Percentiles rank a stretch among this genome's conserved stretches.
These are phyloP conservation scores for Xylariaceae sp. DNA, from an alignment of 2,329 filamentous ascomycete genomes.

Conservation along the genomic window DNA sequence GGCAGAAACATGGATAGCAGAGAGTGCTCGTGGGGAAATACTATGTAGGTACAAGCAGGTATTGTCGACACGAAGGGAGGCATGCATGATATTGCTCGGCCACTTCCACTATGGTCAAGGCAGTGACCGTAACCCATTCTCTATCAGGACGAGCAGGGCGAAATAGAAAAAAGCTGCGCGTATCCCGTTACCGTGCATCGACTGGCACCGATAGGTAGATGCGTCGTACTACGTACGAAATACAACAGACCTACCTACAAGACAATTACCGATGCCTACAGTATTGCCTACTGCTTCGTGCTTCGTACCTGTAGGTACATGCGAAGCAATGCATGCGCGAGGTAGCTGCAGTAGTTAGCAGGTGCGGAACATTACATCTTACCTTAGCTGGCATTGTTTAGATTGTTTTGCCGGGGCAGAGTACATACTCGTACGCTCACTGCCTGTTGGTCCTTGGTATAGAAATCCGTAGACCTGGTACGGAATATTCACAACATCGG, in stretches of 20 bases:
- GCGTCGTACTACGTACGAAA: neutral
- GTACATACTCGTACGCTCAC: too few species aligned
- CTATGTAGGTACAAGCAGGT: too few species aligned
- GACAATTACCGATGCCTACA: too few species aligned
- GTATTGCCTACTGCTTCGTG: too few species aligned
- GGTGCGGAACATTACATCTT: neutral
- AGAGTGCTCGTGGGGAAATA: neutral
- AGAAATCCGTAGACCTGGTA: too few species aligned
- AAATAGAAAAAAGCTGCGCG: too few species aligned
- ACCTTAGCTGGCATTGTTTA: neutral
- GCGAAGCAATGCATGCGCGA: neutral
- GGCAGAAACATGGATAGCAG: neutral
- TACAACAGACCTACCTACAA: too few species aligned
- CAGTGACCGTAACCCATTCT: neutral
- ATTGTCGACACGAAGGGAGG: neutral
- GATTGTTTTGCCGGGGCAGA: too few species aligned
- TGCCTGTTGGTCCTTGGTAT: too few species aligned
- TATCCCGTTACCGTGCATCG: neutral
- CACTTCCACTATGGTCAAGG: neutral
- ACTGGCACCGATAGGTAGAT: neutral
- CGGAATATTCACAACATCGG: too few species aligned
- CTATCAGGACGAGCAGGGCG: neutral
- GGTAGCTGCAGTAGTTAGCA: neutral
- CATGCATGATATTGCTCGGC: neutral
- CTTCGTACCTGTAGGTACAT: neutral